Conservation (phyloP, 129 eudicot genomes). For the Erigeron canadensis region DNA sequence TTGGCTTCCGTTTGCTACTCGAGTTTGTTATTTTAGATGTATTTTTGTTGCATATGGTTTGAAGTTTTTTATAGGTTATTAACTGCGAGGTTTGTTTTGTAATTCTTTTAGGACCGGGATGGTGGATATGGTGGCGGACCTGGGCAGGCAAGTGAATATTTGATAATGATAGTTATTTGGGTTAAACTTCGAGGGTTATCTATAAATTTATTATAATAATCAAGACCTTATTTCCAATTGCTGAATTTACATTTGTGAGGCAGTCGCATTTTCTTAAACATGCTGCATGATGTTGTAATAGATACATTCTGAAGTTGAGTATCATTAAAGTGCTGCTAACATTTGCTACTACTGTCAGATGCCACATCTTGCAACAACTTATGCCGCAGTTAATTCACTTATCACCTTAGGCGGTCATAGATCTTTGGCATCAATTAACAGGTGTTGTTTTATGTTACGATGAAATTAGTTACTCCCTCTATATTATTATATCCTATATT, state of each 20-base stretch:
- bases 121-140: slow-evolving; percentile 99
- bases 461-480: slow-evolving; percentile 8
- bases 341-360: slow-evolving; percentile 44
- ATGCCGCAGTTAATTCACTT: slow-evolving; percentile 89
- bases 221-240: neutral
- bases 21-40: neutral
- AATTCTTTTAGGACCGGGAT: slow-evolving; percentile 55
- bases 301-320: slow-evolving; percentile 6
- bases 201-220: slow-evolving; percentile 8
- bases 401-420: slow-evolving; percentile 75
- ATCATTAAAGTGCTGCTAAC: slow-evolving; percentile 20
- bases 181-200: neutral
- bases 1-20: slow-evolving; percentile 28
- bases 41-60: neutral
- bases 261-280: neutral
- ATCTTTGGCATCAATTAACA: slow-evolving; percentile 74
- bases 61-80: slow-evolving; percentile 13
- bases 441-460: slow-evolving; percentile 41
- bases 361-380: slow-evolving; percentile 98
- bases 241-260: neutral
- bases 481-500: neutral
- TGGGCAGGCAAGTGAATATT: slow-evolving; percentile 66
- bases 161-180: slow-evolving; percentile 1
- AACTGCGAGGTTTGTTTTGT: neutral
- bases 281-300: neutral